Evolutionary conservation across 805 yeast genomes (phyloP), one percentile per base, ranked within the genome.

Genomic region (Ogataea pilisensis): DNA sequence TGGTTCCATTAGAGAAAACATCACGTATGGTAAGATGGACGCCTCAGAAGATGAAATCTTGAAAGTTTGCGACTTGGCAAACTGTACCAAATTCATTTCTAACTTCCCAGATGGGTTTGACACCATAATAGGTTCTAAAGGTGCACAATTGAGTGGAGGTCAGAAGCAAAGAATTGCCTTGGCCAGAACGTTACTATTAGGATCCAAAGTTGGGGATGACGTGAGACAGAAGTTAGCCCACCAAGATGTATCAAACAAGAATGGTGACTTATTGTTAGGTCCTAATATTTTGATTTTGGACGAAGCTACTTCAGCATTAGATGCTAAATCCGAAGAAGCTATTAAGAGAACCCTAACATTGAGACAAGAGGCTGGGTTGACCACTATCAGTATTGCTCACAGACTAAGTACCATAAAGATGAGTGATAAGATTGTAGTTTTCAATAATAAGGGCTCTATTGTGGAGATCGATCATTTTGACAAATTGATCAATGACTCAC

Each of bases 251-350:
- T 48, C 49, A 32, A 56, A 54, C 31, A 44, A 49, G 2, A 48
- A 55, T 4, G 56, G 54, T 14, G 56, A 51, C 19, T 38, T 54
- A 22, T 40, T 60, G 9, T 43, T 60, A 20, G 73, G 80, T 34
- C 97, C 98, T 2, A 72, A 82, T 6, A 72, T 91, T n/a, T 66
- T 91, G 43, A 78, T 91, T 25, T 65, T 91, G 43, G 98, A 91
- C 60, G 98, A 91, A 60, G 96, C 97, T 12, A 91, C 98, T 0
- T 85, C 95, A 26, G 97, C 97, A 0, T 68, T 91, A 38, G 98
- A 91, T 57, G 79, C 95, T 11, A 85, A 85, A 41, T 82, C 90
- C 51, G 98, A 91, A 57, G 82, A 84, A 51, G 76, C 86, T 3
- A 95, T 91, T 31, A 86, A 88, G 58, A 75, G 74, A 37, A 87